Percentiles rank a stretch among this genome's conserved stretches.
Conservation (phyloP, 768 basidiomycete species). For the Trametes meyenii region DNA sequence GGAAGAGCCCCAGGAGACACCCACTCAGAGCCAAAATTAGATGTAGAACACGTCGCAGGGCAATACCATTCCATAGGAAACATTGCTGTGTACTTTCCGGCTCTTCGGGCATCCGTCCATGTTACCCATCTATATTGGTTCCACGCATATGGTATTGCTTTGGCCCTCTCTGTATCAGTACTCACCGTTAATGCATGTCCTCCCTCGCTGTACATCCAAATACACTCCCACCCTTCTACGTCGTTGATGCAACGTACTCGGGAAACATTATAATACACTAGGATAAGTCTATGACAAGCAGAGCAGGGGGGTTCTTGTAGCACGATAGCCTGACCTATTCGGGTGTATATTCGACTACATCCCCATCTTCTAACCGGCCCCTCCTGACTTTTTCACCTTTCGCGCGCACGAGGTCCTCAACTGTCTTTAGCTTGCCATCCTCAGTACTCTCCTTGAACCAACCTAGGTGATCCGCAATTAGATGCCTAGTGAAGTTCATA, state of each 20-base stretch:
- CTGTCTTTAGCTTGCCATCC: constrained; percentile 70
- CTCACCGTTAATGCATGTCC: constrained; percentile 2
- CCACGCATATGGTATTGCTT: background rate
- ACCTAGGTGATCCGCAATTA: constrained; percentile 88
- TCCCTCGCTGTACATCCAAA: background rate
- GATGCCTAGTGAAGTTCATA: constrained; percentile 49
- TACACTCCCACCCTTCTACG: background rate
- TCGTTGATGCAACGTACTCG: background rate
- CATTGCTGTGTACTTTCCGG: background rate
- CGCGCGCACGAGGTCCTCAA: constrained; percentile 80
- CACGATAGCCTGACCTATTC: constrained; percentile 2
- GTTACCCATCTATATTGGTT: background rate
- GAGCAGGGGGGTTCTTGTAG: no score
- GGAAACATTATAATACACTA: no score
- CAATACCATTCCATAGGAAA: background rate
- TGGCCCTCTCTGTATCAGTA: constrained; percentile 12
- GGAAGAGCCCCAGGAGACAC: constrained; percentile 14
- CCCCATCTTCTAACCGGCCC: constrained; percentile 45
- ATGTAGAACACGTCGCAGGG: constrained; percentile 7
- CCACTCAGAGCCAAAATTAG: constrained; percentile 16
- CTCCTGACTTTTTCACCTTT: constrained; percentile 75
- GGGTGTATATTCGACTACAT: constrained; percentile 56
- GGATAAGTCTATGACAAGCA: no score
- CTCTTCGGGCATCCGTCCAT: background rate
- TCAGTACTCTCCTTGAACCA: constrained; percentile 89